Evolutionary conservation across 495 filamentous ascomycete genomes (phyloP), one percentile per base, ranked within the genome.

Genomic region (Elasticomyces elasticus): DNA sequence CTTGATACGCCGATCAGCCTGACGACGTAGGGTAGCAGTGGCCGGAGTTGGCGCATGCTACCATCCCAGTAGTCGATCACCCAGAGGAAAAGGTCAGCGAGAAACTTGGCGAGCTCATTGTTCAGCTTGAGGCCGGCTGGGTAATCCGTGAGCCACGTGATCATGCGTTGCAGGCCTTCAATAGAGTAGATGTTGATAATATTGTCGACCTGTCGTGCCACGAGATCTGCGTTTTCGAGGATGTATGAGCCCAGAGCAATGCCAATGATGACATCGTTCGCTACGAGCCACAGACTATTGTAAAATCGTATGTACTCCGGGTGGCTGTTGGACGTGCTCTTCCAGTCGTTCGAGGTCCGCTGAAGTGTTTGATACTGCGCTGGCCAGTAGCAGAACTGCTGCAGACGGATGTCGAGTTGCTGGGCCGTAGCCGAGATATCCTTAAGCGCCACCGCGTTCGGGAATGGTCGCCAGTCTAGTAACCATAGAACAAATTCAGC

Each of bases 241-340:
- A 99, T 94, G 67, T 95, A 97, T 0, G 89, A 92, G 0, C 92
- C 92, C 15, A 97, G 70, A 5, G 92, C 94, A 62, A 97, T 95
- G 13, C 92, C 94, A 33, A 99, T 99, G 53, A 99, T 99, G 28
- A 96, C 84, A 71, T 99, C 92, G 67, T 99, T 99, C 20, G 89
- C 89, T 17, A 99, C 92, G 22, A 99, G 86, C 92, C 92, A 99
- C 19, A 99, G 73, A 61, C 89, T 95, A 71, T 96, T 97, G 68
- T 95, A 99, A 69, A 99, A 99, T 33, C 92, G 87, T 60, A 99
- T 99, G 64, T 99, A 99, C 67, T 97, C 91, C 4, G 94, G 87
- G 69, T 99, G 91, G 56, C 85, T 94, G 48, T 85, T 94, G 0
- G 89, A 95, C 30, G 95, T 82, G 67, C 91, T 96, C 60, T 89